A percentile compares a stretch with the other conserved stretches of the same genome.
Conservation (phyloP, 1,284 basidiomycete genomes). For the Boletellus deceptivus region DNA sequence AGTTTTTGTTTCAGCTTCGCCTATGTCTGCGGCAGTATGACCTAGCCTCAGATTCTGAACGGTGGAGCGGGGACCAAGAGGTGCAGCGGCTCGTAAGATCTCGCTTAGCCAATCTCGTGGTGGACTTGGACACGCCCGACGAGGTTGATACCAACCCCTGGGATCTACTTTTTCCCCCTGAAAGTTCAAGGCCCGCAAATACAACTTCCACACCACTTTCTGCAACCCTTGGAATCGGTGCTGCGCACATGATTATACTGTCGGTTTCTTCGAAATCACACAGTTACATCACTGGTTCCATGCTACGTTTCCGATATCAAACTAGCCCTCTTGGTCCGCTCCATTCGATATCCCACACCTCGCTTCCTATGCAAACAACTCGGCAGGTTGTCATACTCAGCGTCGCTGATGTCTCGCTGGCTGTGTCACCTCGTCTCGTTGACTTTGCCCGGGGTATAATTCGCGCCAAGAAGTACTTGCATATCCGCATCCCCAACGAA, state of each 20-base stretch:
- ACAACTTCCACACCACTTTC: constrained; percentile 10
- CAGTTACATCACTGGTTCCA: constrained; percentile 25
- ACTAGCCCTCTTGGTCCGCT: constrained; percentile 9
- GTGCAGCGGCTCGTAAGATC: constrained; percentile 37
- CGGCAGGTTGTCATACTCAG: constrained; percentile 41
- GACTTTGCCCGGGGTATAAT: constrained; percentile 58
- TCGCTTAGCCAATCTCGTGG: constrained; percentile 36
- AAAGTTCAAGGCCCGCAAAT: constrained; percentile 6
- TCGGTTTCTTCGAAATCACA: constrained; percentile 23
- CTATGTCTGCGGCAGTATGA: constrained; percentile 42
- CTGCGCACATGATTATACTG: constrained; percentile 18
- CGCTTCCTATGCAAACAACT: constrained; percentile 25
- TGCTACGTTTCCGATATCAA: constrained; percentile 30
- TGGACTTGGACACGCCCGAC: constrained; percentile 47
- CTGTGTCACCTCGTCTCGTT: constrained; percentile 60
- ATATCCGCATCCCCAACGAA: not conserved
- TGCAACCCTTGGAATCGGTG: constrained; percentile 20
- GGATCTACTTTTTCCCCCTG: constrained; percentile 25
- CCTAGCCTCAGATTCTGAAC: constrained; percentile 6
- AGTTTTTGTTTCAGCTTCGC: constrained; percentile 71
- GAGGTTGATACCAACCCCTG: constrained; percentile 35
- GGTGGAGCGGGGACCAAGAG: constrained; percentile 17
- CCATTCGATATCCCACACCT: constrained; percentile 14
- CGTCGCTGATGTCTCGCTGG: constrained; percentile 46
- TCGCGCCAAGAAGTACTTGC: constrained; percentile 39